A percentile compares a stretch with the other conserved stretches of the same genome.
Conservation (phyloP, 129 eudicot species). For the Helianthus tuberosus region DNA sequence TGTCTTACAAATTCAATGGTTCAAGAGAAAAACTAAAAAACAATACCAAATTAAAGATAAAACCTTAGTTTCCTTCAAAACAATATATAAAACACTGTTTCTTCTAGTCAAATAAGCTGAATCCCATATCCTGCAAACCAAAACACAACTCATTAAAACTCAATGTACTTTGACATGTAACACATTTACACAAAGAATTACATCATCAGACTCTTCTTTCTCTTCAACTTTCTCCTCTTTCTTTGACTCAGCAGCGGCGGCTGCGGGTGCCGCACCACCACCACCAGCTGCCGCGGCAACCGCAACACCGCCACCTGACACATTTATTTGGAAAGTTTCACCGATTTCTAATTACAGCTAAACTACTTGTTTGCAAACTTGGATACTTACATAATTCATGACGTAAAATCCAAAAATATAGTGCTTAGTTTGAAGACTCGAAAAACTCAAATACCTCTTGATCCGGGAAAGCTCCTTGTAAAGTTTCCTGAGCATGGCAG, state of each 20-base stretch:
- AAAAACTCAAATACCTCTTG: no score
- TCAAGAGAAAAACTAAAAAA: conserved; percentile 19
- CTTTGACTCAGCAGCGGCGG: conserved; percentile 56
- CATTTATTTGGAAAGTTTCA: no score
- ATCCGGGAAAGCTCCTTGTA: no score
- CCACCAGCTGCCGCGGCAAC: conserved; percentile 41
- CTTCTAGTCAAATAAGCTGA: conserved; percentile 37
- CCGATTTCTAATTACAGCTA: no score
- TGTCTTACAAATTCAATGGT: conserved; percentile 19
- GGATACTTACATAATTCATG: no score
- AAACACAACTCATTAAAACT: background rate
- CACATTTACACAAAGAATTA: conserved; percentile 27
- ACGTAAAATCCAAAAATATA: no score
- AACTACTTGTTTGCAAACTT: no score
- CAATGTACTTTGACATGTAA: background rate
- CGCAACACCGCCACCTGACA: conserved; percentile 57
- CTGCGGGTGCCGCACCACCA: conserved; percentile 51
- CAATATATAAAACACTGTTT: background rate
- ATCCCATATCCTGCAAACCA: conserved; percentile 43
- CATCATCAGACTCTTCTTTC: conserved; percentile 70
- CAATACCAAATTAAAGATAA: conserved; percentile 27
- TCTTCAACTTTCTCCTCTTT: conserved; percentile 70
- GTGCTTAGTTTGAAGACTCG: no score
- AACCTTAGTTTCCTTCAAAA: conserved; percentile 18
- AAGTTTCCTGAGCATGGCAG: no score